These are phyloP conservation scores for Alternaria ethzedia DNA, from an alignment of 2,329 filamentous ascomycete species.

Conservation along the genomic window DNA sequence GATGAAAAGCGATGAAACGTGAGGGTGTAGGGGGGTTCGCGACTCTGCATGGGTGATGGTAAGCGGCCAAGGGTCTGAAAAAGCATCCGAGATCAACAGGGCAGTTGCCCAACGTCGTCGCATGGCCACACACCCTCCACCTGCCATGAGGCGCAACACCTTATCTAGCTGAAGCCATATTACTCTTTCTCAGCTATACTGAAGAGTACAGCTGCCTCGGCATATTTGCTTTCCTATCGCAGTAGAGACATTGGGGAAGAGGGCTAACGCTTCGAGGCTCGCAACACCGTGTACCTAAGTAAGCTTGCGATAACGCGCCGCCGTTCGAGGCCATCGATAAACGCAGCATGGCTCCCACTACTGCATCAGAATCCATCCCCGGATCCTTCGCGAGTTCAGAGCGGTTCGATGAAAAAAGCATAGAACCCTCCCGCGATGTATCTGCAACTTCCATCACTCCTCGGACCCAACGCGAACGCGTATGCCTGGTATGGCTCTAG, in stretches of 20 bases:
- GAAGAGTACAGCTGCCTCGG: not conserved
- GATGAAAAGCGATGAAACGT: not conserved
- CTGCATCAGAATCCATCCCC: not conserved
- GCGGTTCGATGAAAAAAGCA: not conserved
- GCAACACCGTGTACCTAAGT: not conserved
- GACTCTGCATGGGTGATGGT: not conserved
- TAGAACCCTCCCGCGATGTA: not conserved
- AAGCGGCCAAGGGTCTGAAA: not conserved
- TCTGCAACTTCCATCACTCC: not conserved
- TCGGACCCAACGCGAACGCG: not conserved
- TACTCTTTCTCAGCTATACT: not conserved
- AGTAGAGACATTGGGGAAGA: not conserved
- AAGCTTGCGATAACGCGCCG: not conserved
- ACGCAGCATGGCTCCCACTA: not conserved
- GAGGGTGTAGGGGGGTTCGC: not conserved
- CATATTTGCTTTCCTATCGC: conserved; percentile 2
- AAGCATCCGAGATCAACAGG: conserved; percentile 4
- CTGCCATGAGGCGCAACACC: not conserved
- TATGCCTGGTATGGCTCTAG: not conserved
- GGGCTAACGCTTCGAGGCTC: not conserved
- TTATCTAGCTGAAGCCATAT: not conserved
- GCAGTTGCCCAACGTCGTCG: conserved; percentile 1
- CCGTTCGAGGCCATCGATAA: not conserved
- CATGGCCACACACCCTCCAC: not conserved
- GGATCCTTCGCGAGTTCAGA: not conserved